These are phyloP conservation scores for Vicia villosa DNA, from an alignment of 306 rosid species.

Conservation along the genomic window DNA sequence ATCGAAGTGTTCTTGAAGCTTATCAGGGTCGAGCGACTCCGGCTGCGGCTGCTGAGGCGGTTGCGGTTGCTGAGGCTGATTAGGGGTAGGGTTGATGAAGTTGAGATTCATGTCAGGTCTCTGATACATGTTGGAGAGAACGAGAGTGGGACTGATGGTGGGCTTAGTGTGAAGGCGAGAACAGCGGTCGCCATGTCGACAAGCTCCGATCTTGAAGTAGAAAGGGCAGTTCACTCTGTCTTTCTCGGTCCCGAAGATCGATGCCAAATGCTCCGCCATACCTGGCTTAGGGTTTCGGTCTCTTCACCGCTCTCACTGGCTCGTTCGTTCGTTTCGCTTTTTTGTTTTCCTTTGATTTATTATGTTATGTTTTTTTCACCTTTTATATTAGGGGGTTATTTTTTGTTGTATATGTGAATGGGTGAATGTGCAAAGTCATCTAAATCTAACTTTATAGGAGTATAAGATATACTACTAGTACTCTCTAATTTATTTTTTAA, in stretches of 20 bases:
- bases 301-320: not conserved
- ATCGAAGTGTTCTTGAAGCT: slow-evolving; percentile 89
- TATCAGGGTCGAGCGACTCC: slow-evolving; percentile 78
- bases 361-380: slow-evolving; percentile 1
- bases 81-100: slow-evolving; percentile 40
- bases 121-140: slow-evolving; percentile 97
- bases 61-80: slow-evolving; percentile 40
- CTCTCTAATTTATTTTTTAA: too few relatives aligned
- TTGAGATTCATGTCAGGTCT: slow-evolving; percentile 61
- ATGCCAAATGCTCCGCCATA: slow-evolving; percentile 97
- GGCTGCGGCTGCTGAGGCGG: slow-evolving; percentile 40
- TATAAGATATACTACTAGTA: too few relatives aligned
- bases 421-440: not conserved
- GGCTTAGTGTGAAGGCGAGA: slow-evolving; percentile 96
- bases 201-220: slow-evolving; percentile 99
- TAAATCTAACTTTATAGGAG: not conserved
- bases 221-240: slow-evolving; percentile 97
- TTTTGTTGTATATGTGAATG: not conserved
- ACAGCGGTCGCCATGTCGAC: slow-evolving; percentile 98
- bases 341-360: not conserved
- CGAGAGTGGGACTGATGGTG: slow-evolving; percentile 90
- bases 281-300: slow-evolving; percentile 24
- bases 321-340: not conserved
- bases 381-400: not conserved
- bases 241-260: slow-evolving; percentile 97